Evolutionary conservation across 768 basidiomycete species (phyloP).

Genomic region (Tephrocybe sp.): DNA sequence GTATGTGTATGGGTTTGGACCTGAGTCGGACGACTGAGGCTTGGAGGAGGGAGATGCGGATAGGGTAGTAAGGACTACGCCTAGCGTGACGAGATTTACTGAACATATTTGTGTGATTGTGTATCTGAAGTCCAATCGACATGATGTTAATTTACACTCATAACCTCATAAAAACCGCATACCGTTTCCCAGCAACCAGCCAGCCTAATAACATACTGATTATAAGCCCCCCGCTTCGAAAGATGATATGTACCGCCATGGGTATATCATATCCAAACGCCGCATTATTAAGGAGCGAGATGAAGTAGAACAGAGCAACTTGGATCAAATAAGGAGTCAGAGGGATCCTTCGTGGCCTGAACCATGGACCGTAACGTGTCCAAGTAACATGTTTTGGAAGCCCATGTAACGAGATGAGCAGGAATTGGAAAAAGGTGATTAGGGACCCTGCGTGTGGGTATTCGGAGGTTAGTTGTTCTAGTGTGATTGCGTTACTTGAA

Average conservation of each 20-base stretch:
- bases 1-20: conserved; percentile 42
- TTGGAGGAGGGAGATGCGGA: conserved; percentile 53
- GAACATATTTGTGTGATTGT: conserved; percentile 61
- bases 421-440: conserved; percentile 86
- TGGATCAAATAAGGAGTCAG: conserved; percentile 72
- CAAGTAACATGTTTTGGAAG: conserved; percentile 60
- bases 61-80: conserved; percentile 78
- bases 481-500: conserved; percentile 70
- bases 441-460: conserved; percentile 75
- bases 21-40: conserved; percentile 11
- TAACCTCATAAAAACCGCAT: conserved; percentile 17
- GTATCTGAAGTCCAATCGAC: conserved; percentile 45
- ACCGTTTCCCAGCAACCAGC: conserved; percentile 63
- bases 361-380: conserved; percentile 47
- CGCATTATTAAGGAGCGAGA: conserved; percentile 87
- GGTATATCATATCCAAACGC: conserved; percentile 87
- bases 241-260: conserved; percentile 93
- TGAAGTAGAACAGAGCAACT: conserved; percentile 74
- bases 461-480: conserved; percentile 68
- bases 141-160: background rate
- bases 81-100: conserved; percentile 76
- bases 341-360: conserved; percentile 67
- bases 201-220: conserved; percentile 82
- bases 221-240: conserved; percentile 84
- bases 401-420: conserved; percentile 71